Evolutionary conservation across 306 rosid species (phyloP), one percentile per base, ranked within the genome.

Genomic region (Lathyrus tuberosus): DNA sequence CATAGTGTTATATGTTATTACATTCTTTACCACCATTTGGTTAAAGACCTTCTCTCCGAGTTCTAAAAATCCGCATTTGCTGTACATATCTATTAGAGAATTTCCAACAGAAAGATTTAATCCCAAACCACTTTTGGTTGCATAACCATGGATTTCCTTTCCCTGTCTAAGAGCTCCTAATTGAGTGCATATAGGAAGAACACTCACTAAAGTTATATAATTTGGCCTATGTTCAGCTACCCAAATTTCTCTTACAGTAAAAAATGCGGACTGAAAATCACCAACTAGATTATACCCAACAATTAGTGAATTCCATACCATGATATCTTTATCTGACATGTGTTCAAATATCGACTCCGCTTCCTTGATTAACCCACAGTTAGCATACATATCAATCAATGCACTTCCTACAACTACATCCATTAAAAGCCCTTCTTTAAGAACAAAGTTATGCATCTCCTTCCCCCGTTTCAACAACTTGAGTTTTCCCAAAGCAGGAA

Each of bases 71-170:
- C 87, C 84, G 0, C 80, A 80, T 74, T 80, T 83, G 63, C 80
- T 74, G 73, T 77, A 83, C 84, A 80, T 77, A 26, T 83, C 87
- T 20, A 80, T 70, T 17, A 80, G 70, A 47, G 83, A 80, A 44
- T 83, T 80, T 54, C 79, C 84, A 46, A 83, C 69, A 4, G 73
- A 70, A 70, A 53, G 53, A 37, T 62, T 71, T 54, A 16, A 67
- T 40, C 48, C 73, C 49, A 77, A 28, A 26, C 74, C 66, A 51
- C 74, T 83, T 78, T 57, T 77, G 10, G 66, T 83, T 51, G 78
- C 84, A 62, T 83, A 78, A 57, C 84, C 72, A 70, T 83, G 87
- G 33, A 83, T 77, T 74, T 83, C 83, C 78, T 83, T 80, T 54
- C 82, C 87, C 59, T 70, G 78, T 40, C 80, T 70, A 54, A 77